phyloP scores from a whole-genome alignment of 148 eudicot species.

The Silene conica region DNA sequence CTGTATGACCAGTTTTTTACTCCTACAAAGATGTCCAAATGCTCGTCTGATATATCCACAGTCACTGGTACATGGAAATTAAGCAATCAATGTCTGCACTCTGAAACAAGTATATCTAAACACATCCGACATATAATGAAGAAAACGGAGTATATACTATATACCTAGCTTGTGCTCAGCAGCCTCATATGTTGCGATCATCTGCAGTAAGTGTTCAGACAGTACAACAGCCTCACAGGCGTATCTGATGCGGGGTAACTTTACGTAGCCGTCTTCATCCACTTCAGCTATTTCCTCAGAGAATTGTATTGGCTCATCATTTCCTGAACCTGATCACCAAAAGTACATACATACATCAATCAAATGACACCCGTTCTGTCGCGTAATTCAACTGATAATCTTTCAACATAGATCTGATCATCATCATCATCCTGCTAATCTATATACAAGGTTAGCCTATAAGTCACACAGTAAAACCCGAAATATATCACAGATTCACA shows the following conservation, averaged over 20 bases:
- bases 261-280: neutral
- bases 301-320: neutral
- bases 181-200: neutral
- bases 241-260: neutral
- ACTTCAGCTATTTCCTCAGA: conserved; percentile 7
- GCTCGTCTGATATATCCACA: neutral
- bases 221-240: conserved; percentile 18
- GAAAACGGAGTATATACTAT: neutral
- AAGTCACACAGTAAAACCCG: too few species aligned
- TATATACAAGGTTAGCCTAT: neutral
- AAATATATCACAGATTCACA: too few species aligned
- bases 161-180: conserved; percentile 1
- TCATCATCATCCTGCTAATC: neutral
- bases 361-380: neutral
- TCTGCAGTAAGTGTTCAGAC: conserved; percentile 1
- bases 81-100: neutral
- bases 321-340: conserved; percentile 18
- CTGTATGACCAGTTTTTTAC: neutral
- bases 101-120: neutral
- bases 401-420: neutral
- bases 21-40: neutral
- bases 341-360: neutral
- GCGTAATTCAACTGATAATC: neutral
- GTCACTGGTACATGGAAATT: conserved; percentile 2
- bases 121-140: neutral